Conservation (phyloP, 192 early-diverging fungal genomes). For the Podila clonocystis region DNA sequence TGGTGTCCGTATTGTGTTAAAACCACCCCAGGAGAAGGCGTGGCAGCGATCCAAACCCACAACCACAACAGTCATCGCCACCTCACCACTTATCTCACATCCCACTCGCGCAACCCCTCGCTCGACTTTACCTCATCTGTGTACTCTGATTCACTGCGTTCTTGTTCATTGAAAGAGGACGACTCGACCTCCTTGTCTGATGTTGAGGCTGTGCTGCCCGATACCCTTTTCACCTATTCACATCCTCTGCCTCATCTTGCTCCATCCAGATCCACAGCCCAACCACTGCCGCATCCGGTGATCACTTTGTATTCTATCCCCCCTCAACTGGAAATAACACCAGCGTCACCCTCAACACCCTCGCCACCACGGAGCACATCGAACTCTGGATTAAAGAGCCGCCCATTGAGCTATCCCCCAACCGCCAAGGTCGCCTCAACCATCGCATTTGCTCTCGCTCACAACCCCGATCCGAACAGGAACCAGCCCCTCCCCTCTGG, state of each 20-base stretch:
- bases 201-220: constrained; percentile 2
- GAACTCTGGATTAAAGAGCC: not conserved
- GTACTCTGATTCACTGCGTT: not conserved
- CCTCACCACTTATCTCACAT: constrained; percentile 7
- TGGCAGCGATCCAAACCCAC: constrained; percentile 3
- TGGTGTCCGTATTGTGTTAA: constrained; percentile 32
- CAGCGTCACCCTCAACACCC: not conserved
- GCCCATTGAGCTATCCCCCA: not conserved
- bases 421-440: too few species aligned
- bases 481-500: not conserved
- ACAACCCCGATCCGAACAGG: not conserved
- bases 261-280: not conserved
- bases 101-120: not conserved
- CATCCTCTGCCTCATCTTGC: constrained; percentile 21
- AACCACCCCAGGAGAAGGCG: constrained; percentile 1
- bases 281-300: not conserved
- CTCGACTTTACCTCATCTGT: not conserved
- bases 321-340: not conserved
- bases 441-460: too few species aligned
- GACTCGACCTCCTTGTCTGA: constrained; percentile 6
- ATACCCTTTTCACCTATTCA: constrained; percentile 16
- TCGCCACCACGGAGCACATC: not conserved
- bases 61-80: constrained; percentile 9
- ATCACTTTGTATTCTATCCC: not conserved
- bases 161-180: not conserved